phyloP scores from a whole-genome alignment of 345 rosid species.

The Mercurialis annua region DNA sequence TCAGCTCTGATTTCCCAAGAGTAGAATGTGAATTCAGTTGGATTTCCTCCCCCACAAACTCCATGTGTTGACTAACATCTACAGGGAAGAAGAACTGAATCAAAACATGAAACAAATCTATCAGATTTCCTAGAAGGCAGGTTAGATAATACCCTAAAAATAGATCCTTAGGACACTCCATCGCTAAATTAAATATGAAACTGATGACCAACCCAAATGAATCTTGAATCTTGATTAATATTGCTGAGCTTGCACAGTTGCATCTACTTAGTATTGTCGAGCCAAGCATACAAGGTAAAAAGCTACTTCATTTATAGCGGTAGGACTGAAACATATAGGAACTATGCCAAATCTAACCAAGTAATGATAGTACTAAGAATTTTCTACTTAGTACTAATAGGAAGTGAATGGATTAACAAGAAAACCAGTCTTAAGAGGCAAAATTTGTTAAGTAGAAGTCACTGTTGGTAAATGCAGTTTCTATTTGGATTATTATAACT shows the following conservation, averaged over 20 bases:
- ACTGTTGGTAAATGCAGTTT: background rate
- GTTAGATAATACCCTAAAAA: constrained; percentile 8
- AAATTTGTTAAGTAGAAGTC: background rate
- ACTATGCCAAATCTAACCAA: background rate
- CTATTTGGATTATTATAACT: background rate
- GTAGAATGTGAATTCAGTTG: constrained; percentile 22
- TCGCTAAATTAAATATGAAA: constrained; percentile 10
- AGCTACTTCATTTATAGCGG: background rate
- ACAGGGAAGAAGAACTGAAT: constrained; percentile 37
- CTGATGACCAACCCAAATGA: constrained; percentile 5
- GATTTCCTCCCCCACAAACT: constrained; percentile 23
- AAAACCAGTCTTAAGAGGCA: background rate
- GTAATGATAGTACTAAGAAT: background rate
- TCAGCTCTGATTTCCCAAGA: constrained; percentile 17
- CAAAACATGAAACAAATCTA: constrained; percentile 24
- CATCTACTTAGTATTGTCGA: background rate
- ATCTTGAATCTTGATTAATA: background rate
- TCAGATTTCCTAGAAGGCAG: constrained; percentile 17
- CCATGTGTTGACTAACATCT: constrained; percentile 42
- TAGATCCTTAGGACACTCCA: constrained; percentile 2
- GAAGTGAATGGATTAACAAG: background rate
- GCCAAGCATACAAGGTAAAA: background rate
- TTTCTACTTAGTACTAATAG: no score
- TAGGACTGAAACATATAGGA: background rate
- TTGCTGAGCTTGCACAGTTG: background rate